Conservation (phyloP, 1,284 basidiomycete genomes). For the Schizophyllum commune region DNA sequence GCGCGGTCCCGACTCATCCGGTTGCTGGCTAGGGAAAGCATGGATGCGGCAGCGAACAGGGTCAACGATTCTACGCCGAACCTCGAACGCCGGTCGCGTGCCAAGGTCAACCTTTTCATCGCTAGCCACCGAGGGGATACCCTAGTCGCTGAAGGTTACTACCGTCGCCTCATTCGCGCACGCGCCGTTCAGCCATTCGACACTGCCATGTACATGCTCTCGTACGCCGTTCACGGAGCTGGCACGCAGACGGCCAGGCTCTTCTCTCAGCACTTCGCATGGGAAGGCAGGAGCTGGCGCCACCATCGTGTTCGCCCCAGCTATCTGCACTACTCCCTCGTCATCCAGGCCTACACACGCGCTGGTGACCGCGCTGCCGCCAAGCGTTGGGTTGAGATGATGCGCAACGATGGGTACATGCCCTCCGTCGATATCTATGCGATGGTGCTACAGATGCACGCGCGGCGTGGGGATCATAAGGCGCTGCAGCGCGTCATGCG, state of each 20-base stretch:
- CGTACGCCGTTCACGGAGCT: constrained; percentile 41
- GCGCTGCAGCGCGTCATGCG: constrained; percentile 52
- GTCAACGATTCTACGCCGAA: constrained; percentile 27
- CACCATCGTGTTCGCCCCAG: constrained; percentile 26
- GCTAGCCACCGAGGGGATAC: constrained; percentile 44
- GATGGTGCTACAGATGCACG: constrained; percentile 55
- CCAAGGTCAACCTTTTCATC: constrained; percentile 42
- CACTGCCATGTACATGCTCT: constrained; percentile 42
- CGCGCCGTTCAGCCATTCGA: constrained; percentile 23
- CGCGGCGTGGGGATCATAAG: constrained; percentile 47
- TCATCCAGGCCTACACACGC: constrained; percentile 43
- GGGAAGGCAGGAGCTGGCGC: constrained; percentile 18
- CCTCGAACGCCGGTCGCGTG: constrained; percentile 17
- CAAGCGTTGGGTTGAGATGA: constrained; percentile 46
- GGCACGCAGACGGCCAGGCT: constrained; percentile 34
- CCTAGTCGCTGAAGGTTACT: constrained; percentile 35
- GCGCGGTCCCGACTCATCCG: constrained; percentile 34
- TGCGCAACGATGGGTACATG: constrained; percentile 39
- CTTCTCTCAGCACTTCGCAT: constrained; percentile 50
- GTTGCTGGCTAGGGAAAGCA: constrained; percentile 32
- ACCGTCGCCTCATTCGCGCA: constrained; percentile 25
- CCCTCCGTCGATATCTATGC: constrained; percentile 56
- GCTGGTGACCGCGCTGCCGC: constrained; percentile 29
- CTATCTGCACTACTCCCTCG: constrained; percentile 44
- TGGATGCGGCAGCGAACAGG: constrained; percentile 35